Evolutionary conservation across 2,329 filamentous ascomycete species (phyloP), one percentile per base, ranked within the genome.

Genomic region (Cladorrhinum sp.): DNA sequence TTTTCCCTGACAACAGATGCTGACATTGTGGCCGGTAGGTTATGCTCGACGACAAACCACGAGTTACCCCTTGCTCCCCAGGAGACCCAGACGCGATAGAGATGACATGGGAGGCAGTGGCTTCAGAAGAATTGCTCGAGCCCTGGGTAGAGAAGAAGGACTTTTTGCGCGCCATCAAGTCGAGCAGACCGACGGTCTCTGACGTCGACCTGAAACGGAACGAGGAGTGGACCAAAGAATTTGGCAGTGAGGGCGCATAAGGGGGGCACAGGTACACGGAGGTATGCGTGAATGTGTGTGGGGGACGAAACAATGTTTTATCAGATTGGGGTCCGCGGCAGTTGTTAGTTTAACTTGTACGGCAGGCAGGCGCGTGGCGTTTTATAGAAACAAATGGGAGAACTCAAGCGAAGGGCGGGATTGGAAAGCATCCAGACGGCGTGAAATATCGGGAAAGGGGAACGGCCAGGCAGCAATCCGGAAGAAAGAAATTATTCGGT

Each of bases 171-270:
- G 94, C 95, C 1, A 89, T 99, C 70, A 93, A 92, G 72, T 86
- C 88, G 52, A 91, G 91, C 55, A 81, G 95, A 71, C 95, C 95
- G 21, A 98, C 95, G 0, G 95, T 99, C 57, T 95, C 92, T 57
- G 82, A 85, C 55, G 92, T 92, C 55, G 96, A 99, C 73, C 82
- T 99, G 51, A 83, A 86, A 67, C 84, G 86, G 70, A 97, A 94
- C 74, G 82, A 90, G 52, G 92, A 97, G 50, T 99, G 95, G 95
- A 99, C 95, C 9, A 85, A 89, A 70, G 93, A 98, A 77, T 98
- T 98, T 77, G 94, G 94, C 60, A 96, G 92, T 73, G 94, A 97
- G 74, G 94, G 94, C 18, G 80, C 81, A 67, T 84, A 70, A 63
- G 3, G 3, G 36, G 3, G 36, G 36, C 36, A 54, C 52, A n/a